Conservation (phyloP, 106 monocot genomes). For the Ottelia alismoides region DNA sequence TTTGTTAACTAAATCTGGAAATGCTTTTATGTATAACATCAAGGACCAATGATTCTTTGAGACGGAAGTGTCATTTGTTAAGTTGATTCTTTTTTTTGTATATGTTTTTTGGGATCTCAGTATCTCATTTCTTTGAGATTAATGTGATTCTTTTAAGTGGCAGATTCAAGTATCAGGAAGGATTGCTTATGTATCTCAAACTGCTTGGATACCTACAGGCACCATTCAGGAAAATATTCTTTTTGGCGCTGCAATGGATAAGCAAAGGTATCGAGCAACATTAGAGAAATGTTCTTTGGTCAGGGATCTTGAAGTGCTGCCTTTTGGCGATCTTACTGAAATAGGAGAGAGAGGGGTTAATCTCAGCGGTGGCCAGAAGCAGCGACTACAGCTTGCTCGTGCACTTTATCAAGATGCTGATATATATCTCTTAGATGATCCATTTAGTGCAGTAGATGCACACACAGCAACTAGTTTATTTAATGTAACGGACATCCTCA, state of each 20-base stretch:
- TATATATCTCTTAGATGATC: conserved; percentile 92
- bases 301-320: conserved; percentile 77
- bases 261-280: conserved; percentile 58
- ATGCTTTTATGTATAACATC: not conserved
- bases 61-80: too few relatives aligned
- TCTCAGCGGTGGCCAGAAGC: conserved; percentile 97
- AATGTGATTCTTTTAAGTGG: not conserved
- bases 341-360: conserved; percentile 98
- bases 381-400: conserved; percentile 90
- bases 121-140: not conserved
- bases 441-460: conserved; percentile 98
- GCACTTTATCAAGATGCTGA: conserved; percentile 92
- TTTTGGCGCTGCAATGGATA: conserved; percentile 69
- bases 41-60: too few relatives aligned
- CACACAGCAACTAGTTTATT: conserved; percentile 87
- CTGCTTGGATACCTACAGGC: conserved; percentile 93
- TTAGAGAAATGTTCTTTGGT: conserved; percentile 76
- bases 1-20: not conserved
- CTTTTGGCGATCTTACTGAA: conserved; percentile 81
- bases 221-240: conserved; percentile 71
- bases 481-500: conserved; percentile 35
- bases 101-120: too few relatives aligned
- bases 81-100: too few relatives aligned
- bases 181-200: conserved; percentile 93
- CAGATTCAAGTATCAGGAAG: conserved; percentile 72